Evolutionary conservation across 2,329 filamentous ascomycete species (phyloP).

Genomic region (Sporothrix brunneoviolacea): DNA sequence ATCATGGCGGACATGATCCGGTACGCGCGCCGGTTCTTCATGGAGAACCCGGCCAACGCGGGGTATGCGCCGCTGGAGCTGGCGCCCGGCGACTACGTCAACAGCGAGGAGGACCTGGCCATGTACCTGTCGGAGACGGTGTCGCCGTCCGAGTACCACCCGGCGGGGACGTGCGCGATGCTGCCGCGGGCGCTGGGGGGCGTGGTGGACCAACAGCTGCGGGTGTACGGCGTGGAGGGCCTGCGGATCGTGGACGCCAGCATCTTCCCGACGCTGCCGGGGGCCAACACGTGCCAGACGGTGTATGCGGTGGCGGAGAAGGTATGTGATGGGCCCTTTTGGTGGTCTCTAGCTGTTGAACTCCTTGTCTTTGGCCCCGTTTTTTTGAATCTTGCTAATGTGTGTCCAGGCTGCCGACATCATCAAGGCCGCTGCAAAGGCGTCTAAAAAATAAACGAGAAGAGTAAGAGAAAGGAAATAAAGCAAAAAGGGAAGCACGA

Average conservation of each 20-base stretch:
- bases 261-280: slow-evolving; percentile 33
- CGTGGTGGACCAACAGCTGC: slow-evolving; percentile 35
- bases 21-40: slow-evolving; percentile 28
- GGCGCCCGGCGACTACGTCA: slow-evolving; percentile 29
- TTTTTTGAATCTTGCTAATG: not conserved
- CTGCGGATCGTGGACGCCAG: slow-evolving; percentile 40
- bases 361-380: too few species aligned
- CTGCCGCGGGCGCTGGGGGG: slow-evolving; percentile 36
- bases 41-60: slow-evolving; percentile 25
- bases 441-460: too few species aligned
- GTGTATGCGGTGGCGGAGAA: slow-evolving; percentile 25
- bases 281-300: slow-evolving; percentile 22
- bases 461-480: too few species aligned
- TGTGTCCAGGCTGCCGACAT: slow-evolving; percentile 2
- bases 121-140: slow-evolving; percentile 19
- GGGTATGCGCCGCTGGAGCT: slow-evolving; percentile 30
- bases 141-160: slow-evolving; percentile 30
- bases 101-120: slow-evolving; percentile 22
- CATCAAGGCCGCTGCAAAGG: slow-evolving; percentile 2
- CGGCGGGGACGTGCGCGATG: slow-evolving; percentile 39
- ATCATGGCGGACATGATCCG: slow-evolving; percentile 34
- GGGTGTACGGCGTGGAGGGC: slow-evolving; percentile 37
- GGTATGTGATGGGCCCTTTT: slow-evolving; percentile 11
- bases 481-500: too few species aligned
- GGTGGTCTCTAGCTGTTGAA: too few species aligned